A percentile compares a stretch with the other conserved stretches of the same genome.
phyloP scores from a whole-genome alignment of 2,329 filamentous ascomycete species.

The Fusarium oligoseptatum region DNA sequence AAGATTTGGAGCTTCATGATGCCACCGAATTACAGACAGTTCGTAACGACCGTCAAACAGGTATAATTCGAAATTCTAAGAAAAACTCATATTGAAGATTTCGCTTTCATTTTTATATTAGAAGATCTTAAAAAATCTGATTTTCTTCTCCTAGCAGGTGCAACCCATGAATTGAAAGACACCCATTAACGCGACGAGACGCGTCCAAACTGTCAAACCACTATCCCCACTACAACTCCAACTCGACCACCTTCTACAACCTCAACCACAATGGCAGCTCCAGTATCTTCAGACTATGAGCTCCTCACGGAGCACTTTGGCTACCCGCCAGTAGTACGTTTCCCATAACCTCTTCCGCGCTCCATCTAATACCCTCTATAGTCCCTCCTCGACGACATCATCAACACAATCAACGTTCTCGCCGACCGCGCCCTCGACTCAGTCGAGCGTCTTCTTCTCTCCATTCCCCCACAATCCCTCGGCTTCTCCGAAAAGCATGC shows the following conservation, averaged over 20 bases:
- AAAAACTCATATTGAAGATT: background rate
- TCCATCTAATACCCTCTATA: constrained; percentile 52
- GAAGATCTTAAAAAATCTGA: background rate
- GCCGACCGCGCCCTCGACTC: constrained; percentile 90
- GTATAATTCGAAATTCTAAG: background rate
- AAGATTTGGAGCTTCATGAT: constrained; percentile 10
- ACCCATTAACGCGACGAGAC: constrained; percentile 32
- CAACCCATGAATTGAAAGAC: constrained; percentile 14
- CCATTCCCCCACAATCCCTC: constrained; percentile 78
- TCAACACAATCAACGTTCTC: constrained; percentile 95
- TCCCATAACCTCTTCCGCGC: background rate
- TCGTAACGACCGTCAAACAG: background rate
- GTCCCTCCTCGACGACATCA: constrained; percentile 97
- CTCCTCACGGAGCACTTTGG: constrained; percentile 96
- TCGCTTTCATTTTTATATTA: background rate
- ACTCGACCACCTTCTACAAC: constrained; percentile 13
- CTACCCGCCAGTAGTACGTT: constrained; percentile 88
- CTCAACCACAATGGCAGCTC: constrained; percentile 47
- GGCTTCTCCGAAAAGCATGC: constrained; percentile 76
- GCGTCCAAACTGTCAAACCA: constrained; percentile 21
- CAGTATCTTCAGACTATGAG: constrained; percentile 66
- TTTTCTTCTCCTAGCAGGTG: background rate
- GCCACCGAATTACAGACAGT: background rate
- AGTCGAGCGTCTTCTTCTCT: constrained; percentile 84
- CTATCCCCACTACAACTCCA: constrained; percentile 15